A percentile compares a stretch with the other conserved stretches of the same genome.
Conservation (phyloP, 306 rosid genomes). For the Vicia sativa region DNA sequence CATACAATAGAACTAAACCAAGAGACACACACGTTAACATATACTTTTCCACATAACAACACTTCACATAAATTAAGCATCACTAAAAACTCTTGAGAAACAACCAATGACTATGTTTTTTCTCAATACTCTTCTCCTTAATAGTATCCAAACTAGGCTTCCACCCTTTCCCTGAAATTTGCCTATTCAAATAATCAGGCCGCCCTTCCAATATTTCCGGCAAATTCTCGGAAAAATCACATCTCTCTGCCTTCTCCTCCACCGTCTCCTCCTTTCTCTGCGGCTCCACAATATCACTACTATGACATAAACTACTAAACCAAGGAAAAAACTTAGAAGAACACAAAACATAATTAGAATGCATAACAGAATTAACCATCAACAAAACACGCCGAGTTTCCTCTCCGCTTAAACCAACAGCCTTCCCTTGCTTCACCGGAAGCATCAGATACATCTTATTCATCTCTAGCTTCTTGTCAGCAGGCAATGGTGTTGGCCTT, state of each 20-base stretch:
- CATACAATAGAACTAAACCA: constrained; percentile 1
- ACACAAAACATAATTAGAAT: constrained; percentile 40
- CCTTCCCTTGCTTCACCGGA: constrained; percentile 75
- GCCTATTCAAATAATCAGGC: constrained; percentile 74
- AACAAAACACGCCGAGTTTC: constrained; percentile 54
- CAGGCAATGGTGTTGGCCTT: constrained; percentile 66
- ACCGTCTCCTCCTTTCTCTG: constrained; percentile 30
- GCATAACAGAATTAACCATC: constrained; percentile 46
- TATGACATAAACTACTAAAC: constrained; percentile 56
- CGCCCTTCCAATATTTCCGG: constrained; percentile 50
- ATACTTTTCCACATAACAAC: neutral
- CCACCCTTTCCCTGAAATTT: constrained; percentile 77
- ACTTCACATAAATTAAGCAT: too few species aligned
- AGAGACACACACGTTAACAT: neutral
- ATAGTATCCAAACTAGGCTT: constrained; percentile 89
- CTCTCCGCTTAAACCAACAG: constrained; percentile 46
- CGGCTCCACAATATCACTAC: constrained; percentile 25
- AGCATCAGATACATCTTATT: constrained; percentile 69
- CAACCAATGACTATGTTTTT: constrained; percentile 58
- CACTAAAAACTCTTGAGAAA: constrained; percentile 40
- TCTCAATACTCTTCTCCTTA: constrained; percentile 66
- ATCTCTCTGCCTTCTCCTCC: constrained; percentile 35
- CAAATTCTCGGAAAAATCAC: constrained; percentile 37
- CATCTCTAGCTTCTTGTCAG: constrained; percentile 63
- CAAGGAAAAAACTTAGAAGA: constrained; percentile 59